Percentiles rank a stretch among this genome's conserved stretches.
Evolutionary conservation across 2,329 filamentous ascomycete species (phyloP).

Genomic region (Cyclaneusma minus): DNA sequence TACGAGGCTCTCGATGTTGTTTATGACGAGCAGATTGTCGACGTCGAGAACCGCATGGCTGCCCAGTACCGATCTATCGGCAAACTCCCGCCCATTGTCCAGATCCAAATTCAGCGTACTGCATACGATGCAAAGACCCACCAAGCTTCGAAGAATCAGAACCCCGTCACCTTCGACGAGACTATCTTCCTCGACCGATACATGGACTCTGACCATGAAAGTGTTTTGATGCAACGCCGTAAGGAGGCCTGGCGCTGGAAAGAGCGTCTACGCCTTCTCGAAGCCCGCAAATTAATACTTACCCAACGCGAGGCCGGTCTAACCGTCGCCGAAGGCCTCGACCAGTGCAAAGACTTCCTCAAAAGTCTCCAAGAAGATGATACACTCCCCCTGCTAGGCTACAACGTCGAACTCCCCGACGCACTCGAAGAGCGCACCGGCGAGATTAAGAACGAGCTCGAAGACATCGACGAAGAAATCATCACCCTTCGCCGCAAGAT

Average conservation of each 20-base stretch:
- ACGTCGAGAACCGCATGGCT: conserved; percentile 42
- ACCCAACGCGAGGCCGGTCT: conserved; percentile 10
- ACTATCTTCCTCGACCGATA: conserved; percentile 80
- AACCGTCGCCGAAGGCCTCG: conserved; percentile 14
- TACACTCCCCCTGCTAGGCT: no score
- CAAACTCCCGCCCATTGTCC: conserved; percentile 68
- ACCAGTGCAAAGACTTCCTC: conserved; percentile 23
- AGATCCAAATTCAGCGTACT: conserved; percentile 77
- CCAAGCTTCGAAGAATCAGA: conserved; percentile 54
- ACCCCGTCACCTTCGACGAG: conserved; percentile 66
- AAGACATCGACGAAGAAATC: conserved; percentile 29
- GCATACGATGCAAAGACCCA: conserved; percentile 49
- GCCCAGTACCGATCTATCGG: conserved; percentile 57
- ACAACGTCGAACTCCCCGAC: conserved; percentile 26
- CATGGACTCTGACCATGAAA: conserved; percentile 46
- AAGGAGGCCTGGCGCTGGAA: conserved; percentile 64
- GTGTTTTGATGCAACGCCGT: conserved; percentile 46
- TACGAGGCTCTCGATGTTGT: conserved; percentile 75
- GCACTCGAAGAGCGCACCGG: conserved; percentile 28
- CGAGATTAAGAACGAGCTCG: conserved; percentile 28
- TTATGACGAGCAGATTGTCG: conserved; percentile 66
- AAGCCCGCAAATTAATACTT: conserved; percentile 17
- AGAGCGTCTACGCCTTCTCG: conserved; percentile 39
- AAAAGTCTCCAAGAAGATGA: conserved; percentile 25
- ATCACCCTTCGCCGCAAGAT: conserved; percentile 24